phyloP scores from a whole-genome alignment of 495 filamentous ascomycete genomes.

The Lepraria neglecta region DNA sequence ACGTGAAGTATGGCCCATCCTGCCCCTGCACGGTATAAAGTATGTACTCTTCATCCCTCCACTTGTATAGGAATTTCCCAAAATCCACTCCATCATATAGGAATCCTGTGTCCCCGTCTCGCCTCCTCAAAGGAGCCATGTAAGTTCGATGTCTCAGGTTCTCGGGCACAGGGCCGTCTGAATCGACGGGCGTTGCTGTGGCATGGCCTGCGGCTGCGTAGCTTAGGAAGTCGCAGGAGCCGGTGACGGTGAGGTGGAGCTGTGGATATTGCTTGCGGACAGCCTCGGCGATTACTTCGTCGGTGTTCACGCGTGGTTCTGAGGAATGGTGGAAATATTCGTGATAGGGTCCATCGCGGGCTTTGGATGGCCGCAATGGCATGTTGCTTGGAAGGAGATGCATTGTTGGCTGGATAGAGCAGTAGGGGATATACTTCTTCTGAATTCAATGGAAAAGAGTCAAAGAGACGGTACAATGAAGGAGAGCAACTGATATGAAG shows the following conservation, averaged over 20 bases:
- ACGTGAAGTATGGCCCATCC: slow-evolving; percentile 3
- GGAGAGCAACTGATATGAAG: not conserved
- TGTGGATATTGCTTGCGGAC: slow-evolving; percentile 22
- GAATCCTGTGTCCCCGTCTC: slow-evolving; percentile 19
- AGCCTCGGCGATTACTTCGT: slow-evolving; percentile 16
- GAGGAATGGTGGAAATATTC: slow-evolving; percentile 14
- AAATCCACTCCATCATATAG: slow-evolving; percentile 16
- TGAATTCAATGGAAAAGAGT: not conserved
- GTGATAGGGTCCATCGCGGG: slow-evolving; percentile 17
- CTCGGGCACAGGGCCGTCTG: slow-evolving; percentile 1
- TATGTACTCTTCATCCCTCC: slow-evolving; percentile 18
- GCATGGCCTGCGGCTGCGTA: slow-evolving; percentile 22
- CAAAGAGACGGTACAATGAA: not conserved
- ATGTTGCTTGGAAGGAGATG: not conserved
- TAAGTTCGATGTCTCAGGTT: slow-evolving; percentile 9
- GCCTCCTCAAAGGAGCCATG: not conserved
- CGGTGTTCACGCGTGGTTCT: slow-evolving; percentile 15
- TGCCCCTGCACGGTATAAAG: slow-evolving; percentile 19
- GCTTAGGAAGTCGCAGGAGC: slow-evolving; percentile 22
- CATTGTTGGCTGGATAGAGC: not conserved
- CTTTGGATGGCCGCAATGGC: slow-evolving; percentile 5
- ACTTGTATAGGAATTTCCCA: slow-evolving; percentile 20
- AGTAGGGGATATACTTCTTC: not conserved
- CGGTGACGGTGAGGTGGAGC: slow-evolving; percentile 20
- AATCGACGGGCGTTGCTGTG: slow-evolving; percentile 14